Conservation (phyloP, 805 yeast species). For the Candida michaelii region DNA sequence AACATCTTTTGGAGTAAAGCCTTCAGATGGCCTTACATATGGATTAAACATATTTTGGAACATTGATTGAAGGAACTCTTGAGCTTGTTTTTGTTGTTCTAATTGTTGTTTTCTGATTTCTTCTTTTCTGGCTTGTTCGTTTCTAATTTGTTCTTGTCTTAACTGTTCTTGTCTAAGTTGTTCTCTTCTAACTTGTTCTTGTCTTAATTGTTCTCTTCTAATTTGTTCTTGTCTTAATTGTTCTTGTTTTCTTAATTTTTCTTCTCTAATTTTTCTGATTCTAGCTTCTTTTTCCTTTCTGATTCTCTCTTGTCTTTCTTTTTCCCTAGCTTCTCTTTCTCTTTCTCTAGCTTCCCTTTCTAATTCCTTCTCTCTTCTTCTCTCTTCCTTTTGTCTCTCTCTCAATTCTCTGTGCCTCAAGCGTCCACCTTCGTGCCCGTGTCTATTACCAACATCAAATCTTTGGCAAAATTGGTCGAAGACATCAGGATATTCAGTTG, state of each 20-base stretch:
- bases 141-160: background rate
- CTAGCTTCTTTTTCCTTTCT: slow-evolving; percentile 10
- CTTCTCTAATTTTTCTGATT: slow-evolving; percentile 14
- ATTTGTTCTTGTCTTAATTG: slow-evolving; percentile 8
- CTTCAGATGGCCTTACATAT: slow-evolving; percentile 6
- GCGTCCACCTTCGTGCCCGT: background rate
- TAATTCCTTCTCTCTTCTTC: background rate
- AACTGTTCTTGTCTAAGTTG: slow-evolving; percentile 11
- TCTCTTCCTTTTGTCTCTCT: background rate
- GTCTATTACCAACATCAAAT: background rate
- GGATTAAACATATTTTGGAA: slow-evolving; percentile 19
- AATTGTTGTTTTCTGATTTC: slow-evolving; percentile 10
- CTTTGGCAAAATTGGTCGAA: slow-evolving; percentile 3
- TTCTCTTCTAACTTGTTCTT: slow-evolving; percentile 2
- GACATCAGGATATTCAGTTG: slow-evolving; percentile 1
- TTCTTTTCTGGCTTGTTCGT: background rate
- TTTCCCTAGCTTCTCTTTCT: slow-evolving; percentile 8
- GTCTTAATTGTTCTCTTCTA: slow-evolving; percentile 3
- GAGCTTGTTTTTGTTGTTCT: slow-evolving; percentile 21
- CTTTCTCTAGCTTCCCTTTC: slow-evolving; percentile 3
- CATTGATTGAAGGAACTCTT: slow-evolving; percentile 24
- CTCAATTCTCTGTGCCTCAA: too few species aligned
- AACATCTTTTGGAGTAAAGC: slow-evolving; percentile 1
- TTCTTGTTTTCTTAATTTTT: slow-evolving; percentile 8
- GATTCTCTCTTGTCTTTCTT: slow-evolving; percentile 6